These are phyloP conservation scores for Kalmusia sp. DNA, from an alignment of 2,329 filamentous ascomycete genomes.

Conservation along the genomic window DNA sequence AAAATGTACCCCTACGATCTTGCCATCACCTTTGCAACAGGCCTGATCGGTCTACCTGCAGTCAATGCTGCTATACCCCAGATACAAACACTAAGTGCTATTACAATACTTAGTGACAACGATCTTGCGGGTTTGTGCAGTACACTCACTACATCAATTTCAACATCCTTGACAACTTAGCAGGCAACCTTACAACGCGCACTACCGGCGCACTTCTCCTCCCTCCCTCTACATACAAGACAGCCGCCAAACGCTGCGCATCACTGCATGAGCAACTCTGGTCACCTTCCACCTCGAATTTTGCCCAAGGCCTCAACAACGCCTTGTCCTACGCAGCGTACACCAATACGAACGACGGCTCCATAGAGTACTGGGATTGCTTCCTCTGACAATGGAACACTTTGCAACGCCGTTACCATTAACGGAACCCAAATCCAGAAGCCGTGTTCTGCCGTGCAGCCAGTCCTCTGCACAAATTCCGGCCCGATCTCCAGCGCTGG, in stretches of 20 bases:
- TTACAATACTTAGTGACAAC: slow-evolving; percentile 5
- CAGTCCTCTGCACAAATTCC: slow-evolving; percentile 18
- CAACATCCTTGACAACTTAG: background rate
- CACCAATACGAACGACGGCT: background rate
- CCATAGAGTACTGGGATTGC: slow-evolving; percentile 8
- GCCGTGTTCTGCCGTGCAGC: background rate
- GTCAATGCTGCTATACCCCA: slow-evolving; percentile 1
- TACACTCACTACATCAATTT: too few relatives aligned
- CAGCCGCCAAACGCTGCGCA: background rate
- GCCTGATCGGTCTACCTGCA: background rate
- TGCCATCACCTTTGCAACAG: background rate
- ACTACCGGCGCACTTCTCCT: slow-evolving; percentile 8
- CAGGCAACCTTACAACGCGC: slow-evolving; percentile 8
- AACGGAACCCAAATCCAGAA: slow-evolving; percentile 6
- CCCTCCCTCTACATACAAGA: background rate
- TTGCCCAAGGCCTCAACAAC: slow-evolving; percentile 5
- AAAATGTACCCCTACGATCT: slow-evolving; percentile 2
- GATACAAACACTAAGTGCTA: background rate
- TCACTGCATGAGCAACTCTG: slow-evolving; percentile 9
- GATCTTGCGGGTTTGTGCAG: slow-evolving; percentile 4
- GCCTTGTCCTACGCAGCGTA: slow-evolving; percentile 10
- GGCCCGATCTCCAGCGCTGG: slow-evolving; percentile 4
- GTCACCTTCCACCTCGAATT: slow-evolving; percentile 6
- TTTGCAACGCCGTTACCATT: slow-evolving; percentile 10
- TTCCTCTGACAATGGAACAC: background rate